A percentile compares a stretch with the other conserved stretches of the same genome.
Conservation (phyloP, 2,329 filamentous ascomycete genomes). For the Fusarium sp. region DNA sequence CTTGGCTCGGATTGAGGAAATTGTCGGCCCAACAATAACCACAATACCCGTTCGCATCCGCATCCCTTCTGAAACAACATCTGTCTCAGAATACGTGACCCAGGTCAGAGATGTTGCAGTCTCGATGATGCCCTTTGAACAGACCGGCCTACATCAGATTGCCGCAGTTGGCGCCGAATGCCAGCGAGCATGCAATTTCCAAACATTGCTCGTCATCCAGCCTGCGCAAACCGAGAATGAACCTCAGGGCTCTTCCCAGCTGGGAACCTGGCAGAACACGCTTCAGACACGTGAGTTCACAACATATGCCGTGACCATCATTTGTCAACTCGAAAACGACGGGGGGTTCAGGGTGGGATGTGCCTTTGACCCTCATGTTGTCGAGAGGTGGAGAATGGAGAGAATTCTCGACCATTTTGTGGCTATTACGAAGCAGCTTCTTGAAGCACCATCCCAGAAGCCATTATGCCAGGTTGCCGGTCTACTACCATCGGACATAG, state of each 20-base stretch:
- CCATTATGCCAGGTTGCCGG: neutral
- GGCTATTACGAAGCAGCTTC: neutral
- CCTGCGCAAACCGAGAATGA: neutral
- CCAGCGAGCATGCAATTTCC: conserved; percentile 7
- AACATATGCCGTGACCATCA: conserved; percentile 9
- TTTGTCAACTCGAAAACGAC: conserved; percentile 12
- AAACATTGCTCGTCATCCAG: conserved; percentile 7
- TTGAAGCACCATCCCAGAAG: neutral
- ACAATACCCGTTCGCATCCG: conserved; percentile 49
- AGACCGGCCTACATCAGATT: neutral
- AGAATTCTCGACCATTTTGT: conserved; percentile 23
- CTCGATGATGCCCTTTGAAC: neutral
- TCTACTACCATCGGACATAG: neutral
- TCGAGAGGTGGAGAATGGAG: conserved; percentile 14
- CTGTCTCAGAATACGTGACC: neutral
- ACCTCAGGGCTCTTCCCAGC: neutral
- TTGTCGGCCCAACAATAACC: conserved; percentile 52
- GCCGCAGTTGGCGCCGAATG: neutral
- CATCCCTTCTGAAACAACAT: neutral
- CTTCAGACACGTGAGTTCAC: conserved; percentile 4
- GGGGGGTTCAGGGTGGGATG: conserved; percentile 9
- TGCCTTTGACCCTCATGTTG: conserved; percentile 10
- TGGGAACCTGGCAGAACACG: conserved; percentile 8
- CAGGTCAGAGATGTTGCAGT: neutral
- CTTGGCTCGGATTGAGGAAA: conserved; percentile 46